A percentile compares a stretch with the other conserved stretches of the same genome.
phyloP scores from a whole-genome alignment of 345 rosid genomes.

The Salix udensis region DNA sequence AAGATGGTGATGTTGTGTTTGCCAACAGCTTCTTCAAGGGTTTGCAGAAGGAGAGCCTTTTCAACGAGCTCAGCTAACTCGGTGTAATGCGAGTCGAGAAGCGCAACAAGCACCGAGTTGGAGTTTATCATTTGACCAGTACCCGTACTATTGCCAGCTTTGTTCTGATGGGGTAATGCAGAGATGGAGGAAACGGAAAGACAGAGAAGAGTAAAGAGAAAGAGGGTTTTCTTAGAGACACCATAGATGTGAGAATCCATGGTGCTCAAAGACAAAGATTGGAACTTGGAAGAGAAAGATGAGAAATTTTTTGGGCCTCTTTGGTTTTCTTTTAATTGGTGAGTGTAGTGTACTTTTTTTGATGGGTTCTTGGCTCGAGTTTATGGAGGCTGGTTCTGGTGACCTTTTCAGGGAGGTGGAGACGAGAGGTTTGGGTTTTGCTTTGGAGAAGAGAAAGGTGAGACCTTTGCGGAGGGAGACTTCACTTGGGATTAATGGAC shows the following conservation, averaged over 20 bases:
- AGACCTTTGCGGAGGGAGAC: not conserved
- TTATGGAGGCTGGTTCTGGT: not conserved
- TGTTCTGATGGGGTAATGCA: constrained; percentile 43
- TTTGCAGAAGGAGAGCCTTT: constrained; percentile 33
- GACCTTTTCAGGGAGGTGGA: not conserved
- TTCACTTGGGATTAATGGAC: not conserved
- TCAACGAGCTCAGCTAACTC: constrained; percentile 36
- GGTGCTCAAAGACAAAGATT: constrained; percentile 25
- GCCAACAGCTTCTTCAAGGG: constrained; percentile 31
- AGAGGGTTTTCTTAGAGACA: constrained; percentile 24
- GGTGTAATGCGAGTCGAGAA: constrained; percentile 35
- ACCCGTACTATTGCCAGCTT: not conserved
- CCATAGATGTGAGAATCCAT: constrained; percentile 54
- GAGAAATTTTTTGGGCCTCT: not conserved
- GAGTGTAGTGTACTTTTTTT: not conserved
- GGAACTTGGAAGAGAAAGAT: not conserved
- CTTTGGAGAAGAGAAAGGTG: constrained; percentile 4
- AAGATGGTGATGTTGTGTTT: constrained; percentile 32
- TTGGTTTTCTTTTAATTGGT: not conserved
- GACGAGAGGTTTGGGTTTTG: not conserved
- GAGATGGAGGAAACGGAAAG: constrained; percentile 25
- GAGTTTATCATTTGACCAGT: constrained; percentile 10
- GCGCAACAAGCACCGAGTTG: constrained; percentile 34
- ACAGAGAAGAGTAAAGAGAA: constrained; percentile 14
- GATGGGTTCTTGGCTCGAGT: too few relatives aligned